Evolutionary conservation across 2,329 filamentous ascomycete genomes (phyloP).

Genomic region (Lachnum nothofagi): DNA sequence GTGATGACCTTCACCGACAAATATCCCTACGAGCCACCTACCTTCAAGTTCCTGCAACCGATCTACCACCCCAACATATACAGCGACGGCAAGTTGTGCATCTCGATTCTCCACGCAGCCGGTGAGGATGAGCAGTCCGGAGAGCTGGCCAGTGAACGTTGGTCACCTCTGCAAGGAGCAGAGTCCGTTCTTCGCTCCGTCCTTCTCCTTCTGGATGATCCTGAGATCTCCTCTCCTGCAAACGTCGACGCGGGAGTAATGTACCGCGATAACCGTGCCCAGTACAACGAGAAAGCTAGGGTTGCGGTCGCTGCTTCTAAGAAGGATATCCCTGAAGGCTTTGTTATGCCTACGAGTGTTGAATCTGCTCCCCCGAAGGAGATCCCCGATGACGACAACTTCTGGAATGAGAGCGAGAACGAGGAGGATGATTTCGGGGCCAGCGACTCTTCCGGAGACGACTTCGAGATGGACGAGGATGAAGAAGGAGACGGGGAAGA

Average conservation of each 20-base stretch:
- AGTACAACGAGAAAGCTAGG: conserved; percentile 66
- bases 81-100: conserved; percentile 82
- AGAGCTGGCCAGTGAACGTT: conserved; percentile 82
- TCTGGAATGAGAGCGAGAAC: conserved; percentile 69
- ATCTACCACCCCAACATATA: conserved; percentile 95
- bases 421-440: conserved; percentile 74
- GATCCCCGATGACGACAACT: conserved; percentile 69
- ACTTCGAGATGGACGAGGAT: conserved; percentile 56
- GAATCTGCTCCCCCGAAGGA: conserved; percentile 57
- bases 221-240: conserved; percentile 86
- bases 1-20: conserved; percentile 82
- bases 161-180: conserved; percentile 88
- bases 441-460: conserved; percentile 59
- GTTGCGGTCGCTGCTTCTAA: conserved; percentile 69
- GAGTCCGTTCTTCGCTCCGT: conserved; percentile 93
- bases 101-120: conserved; percentile 89
- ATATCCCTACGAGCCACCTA: conserved; percentile 84
- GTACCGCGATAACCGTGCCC: conserved; percentile 66
- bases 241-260: conserved; percentile 90
- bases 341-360: conserved; percentile 74
- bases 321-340: conserved; percentile 71
- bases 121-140: conserved; percentile 92
- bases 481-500: conserved; percentile 52
- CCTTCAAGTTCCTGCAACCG: conserved; percentile 75
- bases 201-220: conserved; percentile 84